Conservation (phyloP, 1,284 basidiomycete species). For the Moesziomyces sp. region DNA sequence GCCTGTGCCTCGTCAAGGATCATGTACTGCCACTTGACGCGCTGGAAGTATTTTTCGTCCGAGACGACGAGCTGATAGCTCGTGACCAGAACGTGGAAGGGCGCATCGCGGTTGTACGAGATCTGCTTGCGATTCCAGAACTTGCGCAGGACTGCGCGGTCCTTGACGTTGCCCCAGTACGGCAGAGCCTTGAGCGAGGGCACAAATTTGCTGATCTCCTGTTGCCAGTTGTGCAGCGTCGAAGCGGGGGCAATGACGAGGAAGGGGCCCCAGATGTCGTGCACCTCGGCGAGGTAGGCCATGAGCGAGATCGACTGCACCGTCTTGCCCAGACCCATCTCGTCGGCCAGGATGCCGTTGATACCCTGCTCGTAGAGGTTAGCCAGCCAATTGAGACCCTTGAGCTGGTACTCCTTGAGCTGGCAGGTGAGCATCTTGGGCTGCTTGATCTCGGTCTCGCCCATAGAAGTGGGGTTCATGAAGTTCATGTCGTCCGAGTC, state of each 20-base stretch:
- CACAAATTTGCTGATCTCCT: conserved; percentile 95
- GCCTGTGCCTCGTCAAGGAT: conserved; percentile 99
- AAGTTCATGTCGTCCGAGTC: conserved; percentile 93
- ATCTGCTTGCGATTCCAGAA: conserved; percentile 99
- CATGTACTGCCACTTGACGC: conserved; percentile 99
- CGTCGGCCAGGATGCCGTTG: conserved; percentile 74
- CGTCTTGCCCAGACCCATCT: conserved; percentile 85
- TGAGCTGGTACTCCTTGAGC: conserved; percentile 97
- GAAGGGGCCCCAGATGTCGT: conserved; percentile 99
- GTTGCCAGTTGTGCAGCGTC: conserved; percentile 99
- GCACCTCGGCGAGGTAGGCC: conserved; percentile 94
- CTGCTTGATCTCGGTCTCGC: conserved; percentile 83
- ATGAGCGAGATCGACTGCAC: conserved; percentile 98
- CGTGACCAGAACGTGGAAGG: conserved; percentile 96
- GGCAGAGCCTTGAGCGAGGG: conserved; percentile 92
- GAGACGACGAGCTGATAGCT: conserved; percentile 97
- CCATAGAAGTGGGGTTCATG: conserved; percentile 94
- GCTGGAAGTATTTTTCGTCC: conserved; percentile 98
- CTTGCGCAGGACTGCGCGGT: conserved; percentile 90
- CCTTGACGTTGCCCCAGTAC: conserved; percentile 98
- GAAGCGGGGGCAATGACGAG: conserved; percentile 98
- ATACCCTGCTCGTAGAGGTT: conserved; percentile 99
- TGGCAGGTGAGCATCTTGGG: conserved; percentile 97
- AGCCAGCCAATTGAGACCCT: conserved; percentile 97
- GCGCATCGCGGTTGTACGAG: conserved; percentile 92